Conservation (phyloP, 2,329 filamentous ascomycete genomes). For the Penicillium olsonii region DNA sequence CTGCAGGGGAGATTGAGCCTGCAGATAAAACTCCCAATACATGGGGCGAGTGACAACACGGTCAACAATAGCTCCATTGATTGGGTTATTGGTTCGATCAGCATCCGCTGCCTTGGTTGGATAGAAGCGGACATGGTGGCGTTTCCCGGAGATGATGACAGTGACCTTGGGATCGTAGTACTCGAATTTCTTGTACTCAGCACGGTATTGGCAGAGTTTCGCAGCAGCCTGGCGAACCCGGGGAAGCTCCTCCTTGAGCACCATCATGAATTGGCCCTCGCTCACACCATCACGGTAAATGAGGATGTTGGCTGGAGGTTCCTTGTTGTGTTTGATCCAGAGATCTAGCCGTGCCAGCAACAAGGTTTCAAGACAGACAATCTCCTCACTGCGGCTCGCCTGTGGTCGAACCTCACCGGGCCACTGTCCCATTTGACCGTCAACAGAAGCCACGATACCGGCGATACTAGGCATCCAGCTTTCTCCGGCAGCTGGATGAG, state of each 20-base stretch:
- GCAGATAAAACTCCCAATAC: slow-evolving; percentile 80
- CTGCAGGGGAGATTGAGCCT: slow-evolving; percentile 74
- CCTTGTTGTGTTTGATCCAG: slow-evolving; percentile 62
- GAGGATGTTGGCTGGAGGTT: slow-evolving; percentile 70
- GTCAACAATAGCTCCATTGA: slow-evolving; percentile 78
- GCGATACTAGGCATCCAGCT: slow-evolving; percentile 69
- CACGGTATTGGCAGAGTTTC: slow-evolving; percentile 45
- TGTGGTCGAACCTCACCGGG: slow-evolving; percentile 64
- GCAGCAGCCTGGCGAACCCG: slow-evolving; percentile 57
- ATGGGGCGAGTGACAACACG: slow-evolving; percentile 72
- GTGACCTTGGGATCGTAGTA: slow-evolving; percentile 60
- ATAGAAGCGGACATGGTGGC: slow-evolving; percentile 84
- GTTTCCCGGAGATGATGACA: slow-evolving; percentile 78
- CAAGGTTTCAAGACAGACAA: slow-evolving; percentile 60
- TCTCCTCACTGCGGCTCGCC: slow-evolving; percentile 63
- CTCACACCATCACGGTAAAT: slow-evolving; percentile 88
- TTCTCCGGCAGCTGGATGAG: slow-evolving; percentile 72
- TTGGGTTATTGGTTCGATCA: slow-evolving; percentile 62
- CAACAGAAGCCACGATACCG: slow-evolving; percentile 73
- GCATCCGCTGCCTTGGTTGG: slow-evolving; percentile 56
- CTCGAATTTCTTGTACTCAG: background rate
- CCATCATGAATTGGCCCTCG: slow-evolving; percentile 73
- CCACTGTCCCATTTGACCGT: slow-evolving; percentile 71
- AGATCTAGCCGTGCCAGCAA: slow-evolving; percentile 63
- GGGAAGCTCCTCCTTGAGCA: slow-evolving; percentile 65